These are phyloP conservation scores for Extremus antarcticus DNA, from an alignment of 495 filamentous ascomycete genomes.

Conservation along the genomic window DNA sequence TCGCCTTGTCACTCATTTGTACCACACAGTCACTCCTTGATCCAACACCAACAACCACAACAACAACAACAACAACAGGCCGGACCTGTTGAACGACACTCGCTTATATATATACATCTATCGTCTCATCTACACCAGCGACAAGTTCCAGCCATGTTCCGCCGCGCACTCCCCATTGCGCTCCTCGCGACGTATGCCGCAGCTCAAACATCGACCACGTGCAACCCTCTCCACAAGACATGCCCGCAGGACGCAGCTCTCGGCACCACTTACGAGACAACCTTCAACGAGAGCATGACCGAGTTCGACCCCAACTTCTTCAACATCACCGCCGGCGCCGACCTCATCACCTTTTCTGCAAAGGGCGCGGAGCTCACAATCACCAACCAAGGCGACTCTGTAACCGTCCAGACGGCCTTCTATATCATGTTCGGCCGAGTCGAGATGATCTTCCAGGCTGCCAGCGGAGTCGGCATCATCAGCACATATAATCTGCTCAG, in stretches of 20 bases:
- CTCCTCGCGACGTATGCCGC: constrained; percentile 14
- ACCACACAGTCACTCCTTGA: constrained; percentile 1
- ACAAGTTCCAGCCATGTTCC: not conserved
- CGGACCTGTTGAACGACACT: not conserved
- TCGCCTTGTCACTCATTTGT: not conserved
- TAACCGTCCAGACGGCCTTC: constrained; percentile 60
- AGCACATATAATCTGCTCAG: constrained; percentile 75
- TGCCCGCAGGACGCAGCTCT: constrained; percentile 59
- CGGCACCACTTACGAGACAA: constrained; percentile 53
- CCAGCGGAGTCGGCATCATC: constrained; percentile 66
- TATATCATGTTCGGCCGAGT: constrained; percentile 70
- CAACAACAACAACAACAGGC: not conserved
- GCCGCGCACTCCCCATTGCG: not conserved
- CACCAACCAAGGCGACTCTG: constrained; percentile 55
- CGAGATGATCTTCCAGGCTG: constrained; percentile 60
- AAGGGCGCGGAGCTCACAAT: constrained; percentile 62
- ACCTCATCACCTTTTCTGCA: constrained; percentile 37
- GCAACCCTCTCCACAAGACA: constrained; percentile 50
- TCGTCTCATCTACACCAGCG: constrained; percentile 11
- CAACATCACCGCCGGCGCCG: constrained; percentile 46
- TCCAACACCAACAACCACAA: not conserved
- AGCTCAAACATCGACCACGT: constrained; percentile 46
- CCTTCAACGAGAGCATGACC: constrained; percentile 41
- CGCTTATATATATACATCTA: not conserved
- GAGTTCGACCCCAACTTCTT: constrained; percentile 36